Evolutionary conservation across 176 grass and related monocot species (phyloP), one percentile per base, ranked within the genome.

Genomic region (Avena atlantica): DNA sequence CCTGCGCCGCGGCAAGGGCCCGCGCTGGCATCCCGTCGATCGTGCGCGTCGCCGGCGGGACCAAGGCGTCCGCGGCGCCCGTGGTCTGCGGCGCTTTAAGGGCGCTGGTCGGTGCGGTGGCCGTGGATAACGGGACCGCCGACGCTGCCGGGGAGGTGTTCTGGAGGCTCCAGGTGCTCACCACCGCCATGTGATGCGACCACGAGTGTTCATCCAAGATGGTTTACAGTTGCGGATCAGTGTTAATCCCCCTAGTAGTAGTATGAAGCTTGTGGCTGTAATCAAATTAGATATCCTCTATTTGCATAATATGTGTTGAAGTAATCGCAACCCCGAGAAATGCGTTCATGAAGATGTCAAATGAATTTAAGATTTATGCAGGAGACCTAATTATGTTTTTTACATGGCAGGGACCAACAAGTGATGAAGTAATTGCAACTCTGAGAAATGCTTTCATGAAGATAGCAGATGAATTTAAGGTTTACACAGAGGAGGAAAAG

Each of bases 401-500:
- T 80, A 55, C 81, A 74, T 89, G 49, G 89, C 53, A 98, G 96
- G 96, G 93, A 78, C 96, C 96, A 59, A 98, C 92, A 83, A 84
- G 82, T 92, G 96, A 98, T 82, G 93, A 95, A 84, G 96, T 98
- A 74, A 90, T 98, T 92, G 92, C 88, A 59, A 95, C 82, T 74
- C 74, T 98, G 82, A 98, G 96, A 74, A 93, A 91, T 70, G 96
- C 88, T 14, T 98, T 95, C 81, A 94, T 74, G 77, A 94, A 91
- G 85, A 98, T 98, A 88, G 79, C 85, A 50, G 88, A 94, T 77
- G 88, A 98, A 76, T 98, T 94, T 58, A 98, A 98, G 89, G 56
- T 91, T 87, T 98, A 94, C 81, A 98, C 92, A 51, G 93, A 98
- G 84, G 92, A 92, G 88, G 96, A 98, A 90, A 98, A 92, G 90